A percentile compares a stretch with the other conserved stretches of the same genome.
Evolutionary conservation across 176 grass and related monocot genomes (phyloP).

Genomic region (Oryza officinalis): DNA sequence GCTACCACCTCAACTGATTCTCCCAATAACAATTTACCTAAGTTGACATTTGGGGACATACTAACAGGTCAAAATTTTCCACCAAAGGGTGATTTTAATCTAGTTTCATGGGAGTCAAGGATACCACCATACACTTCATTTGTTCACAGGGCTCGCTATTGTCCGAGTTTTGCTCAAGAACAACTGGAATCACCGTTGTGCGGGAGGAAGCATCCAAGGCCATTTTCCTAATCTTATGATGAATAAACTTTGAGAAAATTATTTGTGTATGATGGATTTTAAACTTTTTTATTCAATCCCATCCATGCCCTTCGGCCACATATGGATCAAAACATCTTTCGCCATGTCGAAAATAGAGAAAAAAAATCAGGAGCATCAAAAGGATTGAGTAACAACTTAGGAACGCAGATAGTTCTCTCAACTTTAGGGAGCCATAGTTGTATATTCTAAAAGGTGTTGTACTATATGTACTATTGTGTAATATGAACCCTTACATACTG

Average conservation of each 20-base stretch:
- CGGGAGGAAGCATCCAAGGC: not conserved
- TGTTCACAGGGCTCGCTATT: not conserved
- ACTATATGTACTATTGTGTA: too few species aligned
- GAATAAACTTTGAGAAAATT: conserved; percentile 15
- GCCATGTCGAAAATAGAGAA: too few species aligned
- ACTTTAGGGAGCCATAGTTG: too few species aligned
- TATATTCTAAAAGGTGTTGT: too few species aligned
- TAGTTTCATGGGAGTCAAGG: conserved; percentile 3
- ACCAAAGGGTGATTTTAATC: not conserved
- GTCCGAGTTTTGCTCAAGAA: not conserved
- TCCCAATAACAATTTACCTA: not conserved
- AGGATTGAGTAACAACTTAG: too few species aligned
- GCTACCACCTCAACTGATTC: not conserved
- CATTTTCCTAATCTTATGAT: conserved; percentile 47
- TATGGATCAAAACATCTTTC: too few species aligned
- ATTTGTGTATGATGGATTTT: conserved; percentile 50
- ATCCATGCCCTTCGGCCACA: not conserved
- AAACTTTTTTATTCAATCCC: conserved; percentile 44
- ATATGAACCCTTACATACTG: too few species aligned
- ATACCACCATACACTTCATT: conserved; percentile 8
- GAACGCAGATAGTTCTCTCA: too few species aligned
- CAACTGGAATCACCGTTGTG: not conserved
- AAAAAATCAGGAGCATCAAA: too few species aligned
- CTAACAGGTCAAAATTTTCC: not conserved
- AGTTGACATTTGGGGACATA: not conserved